Percentiles rank a stretch among this genome's conserved stretches.
phyloP scores from a whole-genome alignment of 176 grass and related monocot genomes.

The Secale cereale region DNA sequence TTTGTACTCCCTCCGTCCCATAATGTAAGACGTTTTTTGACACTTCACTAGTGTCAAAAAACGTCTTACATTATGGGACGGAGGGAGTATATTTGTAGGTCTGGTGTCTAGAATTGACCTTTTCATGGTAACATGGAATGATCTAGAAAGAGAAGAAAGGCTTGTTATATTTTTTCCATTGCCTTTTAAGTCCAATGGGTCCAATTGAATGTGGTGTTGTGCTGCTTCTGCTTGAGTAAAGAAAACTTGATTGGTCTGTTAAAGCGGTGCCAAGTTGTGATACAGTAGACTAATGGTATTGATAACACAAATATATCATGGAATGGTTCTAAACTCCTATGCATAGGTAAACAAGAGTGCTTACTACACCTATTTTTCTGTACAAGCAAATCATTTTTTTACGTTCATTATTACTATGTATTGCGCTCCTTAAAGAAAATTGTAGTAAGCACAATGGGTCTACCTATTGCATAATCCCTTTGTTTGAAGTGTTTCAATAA shows the following conservation, averaged over 20 bases:
- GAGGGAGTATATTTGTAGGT: neutral
- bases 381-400: neutral
- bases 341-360: neutral
- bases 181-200: neutral
- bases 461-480: conserved; percentile 3
- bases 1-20: neutral
- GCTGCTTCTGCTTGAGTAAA: neutral
- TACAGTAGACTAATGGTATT: neutral
- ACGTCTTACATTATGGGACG: no score
- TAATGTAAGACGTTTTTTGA: no score
- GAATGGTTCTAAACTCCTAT: neutral
- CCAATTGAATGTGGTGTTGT: conserved; percentile 8
- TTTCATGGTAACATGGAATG: neutral
- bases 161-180: neutral
- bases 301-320: neutral
- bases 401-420: neutral
- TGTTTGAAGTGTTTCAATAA: neutral
- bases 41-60: no score
- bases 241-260: neutral
- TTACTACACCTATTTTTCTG: neutral
- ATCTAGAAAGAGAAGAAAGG: neutral
- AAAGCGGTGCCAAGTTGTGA: neutral
- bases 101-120: neutral
- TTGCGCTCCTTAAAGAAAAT: neutral
- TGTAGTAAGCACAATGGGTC: neutral